A percentile compares a stretch with the other conserved stretches of the same genome.
Evolutionary conservation across 768 basidiomycete genomes (phyloP).

Genomic region (Boletus insuetus): DNA sequence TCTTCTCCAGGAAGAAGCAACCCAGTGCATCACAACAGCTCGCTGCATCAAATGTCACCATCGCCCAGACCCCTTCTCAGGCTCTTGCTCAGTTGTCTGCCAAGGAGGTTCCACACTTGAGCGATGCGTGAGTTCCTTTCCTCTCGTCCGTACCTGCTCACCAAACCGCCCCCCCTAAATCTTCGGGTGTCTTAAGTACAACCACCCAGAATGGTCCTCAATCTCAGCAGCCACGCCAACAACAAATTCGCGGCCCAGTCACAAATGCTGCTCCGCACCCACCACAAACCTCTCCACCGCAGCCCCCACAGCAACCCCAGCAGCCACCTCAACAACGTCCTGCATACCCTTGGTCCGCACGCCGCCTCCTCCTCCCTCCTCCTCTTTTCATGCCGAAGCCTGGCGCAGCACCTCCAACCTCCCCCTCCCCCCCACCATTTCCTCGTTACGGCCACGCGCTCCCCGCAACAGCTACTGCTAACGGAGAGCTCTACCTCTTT

Average conservation of each 20-base stretch:
- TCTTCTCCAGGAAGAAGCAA: conserved; percentile 89
- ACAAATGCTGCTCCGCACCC: conserved; percentile 28
- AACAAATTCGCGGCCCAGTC: conserved; percentile 35
- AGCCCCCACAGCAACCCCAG: conserved; percentile 31
- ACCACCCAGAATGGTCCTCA: conserved; percentile 25
- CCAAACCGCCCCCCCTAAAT: not conserved
- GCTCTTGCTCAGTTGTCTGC: conserved; percentile 58
- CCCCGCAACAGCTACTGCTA: conserved; percentile 70
- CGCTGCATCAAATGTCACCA: conserved; percentile 46
- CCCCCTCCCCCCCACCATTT: conserved; percentile 84
- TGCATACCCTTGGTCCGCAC: conserved; percentile 82
- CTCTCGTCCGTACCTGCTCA: conserved; percentile 1
- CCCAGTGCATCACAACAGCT: conserved; percentile 48
- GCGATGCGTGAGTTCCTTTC: conserved; percentile 36
- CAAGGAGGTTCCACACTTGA: conserved; percentile 27
- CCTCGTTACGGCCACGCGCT: conserved; percentile 96
- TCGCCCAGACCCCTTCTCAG: conserved; percentile 64
- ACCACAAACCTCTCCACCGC: conserved; percentile 31
- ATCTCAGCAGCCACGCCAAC: conserved; percentile 36
- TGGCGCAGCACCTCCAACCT: conserved; percentile 57
- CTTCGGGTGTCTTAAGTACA: conserved; percentile 2
- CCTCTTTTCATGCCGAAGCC: conserved; percentile 64
- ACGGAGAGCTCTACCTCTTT: conserved; percentile 93
- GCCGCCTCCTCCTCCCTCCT: conserved; percentile 66
- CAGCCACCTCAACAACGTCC: conserved; percentile 46